These are phyloP conservation scores for Phytopythium helicoides DNA, from an alignment of 352 stramenopile genomes.

Conservation along the genomic window DNA sequence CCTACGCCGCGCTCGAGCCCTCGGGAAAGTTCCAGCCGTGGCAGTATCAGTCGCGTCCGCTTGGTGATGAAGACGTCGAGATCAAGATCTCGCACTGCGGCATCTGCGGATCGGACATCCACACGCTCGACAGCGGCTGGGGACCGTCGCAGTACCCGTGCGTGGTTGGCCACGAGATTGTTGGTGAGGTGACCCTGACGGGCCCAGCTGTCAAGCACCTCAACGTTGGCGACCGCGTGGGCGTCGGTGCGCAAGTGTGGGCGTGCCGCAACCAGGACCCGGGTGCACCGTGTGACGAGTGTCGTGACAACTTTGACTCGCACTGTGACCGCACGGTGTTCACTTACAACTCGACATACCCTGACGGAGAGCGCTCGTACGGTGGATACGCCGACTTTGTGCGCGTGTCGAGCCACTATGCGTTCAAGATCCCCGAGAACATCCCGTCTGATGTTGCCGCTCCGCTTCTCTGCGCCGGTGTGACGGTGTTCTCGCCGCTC, in stretches of 20 bases:
- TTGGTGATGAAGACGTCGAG: conserved; percentile 29
- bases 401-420: conserved; percentile 67
- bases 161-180: too few species aligned
- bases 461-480: too few species aligned
- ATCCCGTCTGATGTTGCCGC: too few species aligned
- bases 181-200: conserved; percentile 35
- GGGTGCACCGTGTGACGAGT: conserved; percentile 47
- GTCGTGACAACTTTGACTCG: conserved; percentile 42
- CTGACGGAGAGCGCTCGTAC: conserved; percentile 35
- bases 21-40: conserved; percentile 22
- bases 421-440: too few species aligned
- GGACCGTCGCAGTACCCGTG: too few species aligned
- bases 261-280: conserved; percentile 52
- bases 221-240: conserved; percentile 58
- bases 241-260: conserved; percentile 71
- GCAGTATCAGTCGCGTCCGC: conserved; percentile 21
- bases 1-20: conserved; percentile 28
- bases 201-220: conserved; percentile 23
- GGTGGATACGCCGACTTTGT: conserved; percentile 76
- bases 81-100: too few species aligned
- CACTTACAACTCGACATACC: conserved; percentile 54
- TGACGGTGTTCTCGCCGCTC: too few species aligned
- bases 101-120: too few species aligned
- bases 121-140: too few species aligned
- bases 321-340: conserved; percentile 43